Evolutionary conservation across 2,329 filamentous ascomycete genomes (phyloP), one percentile per base, ranked within the genome.

Genomic region (Fusarium napiforme): DNA sequence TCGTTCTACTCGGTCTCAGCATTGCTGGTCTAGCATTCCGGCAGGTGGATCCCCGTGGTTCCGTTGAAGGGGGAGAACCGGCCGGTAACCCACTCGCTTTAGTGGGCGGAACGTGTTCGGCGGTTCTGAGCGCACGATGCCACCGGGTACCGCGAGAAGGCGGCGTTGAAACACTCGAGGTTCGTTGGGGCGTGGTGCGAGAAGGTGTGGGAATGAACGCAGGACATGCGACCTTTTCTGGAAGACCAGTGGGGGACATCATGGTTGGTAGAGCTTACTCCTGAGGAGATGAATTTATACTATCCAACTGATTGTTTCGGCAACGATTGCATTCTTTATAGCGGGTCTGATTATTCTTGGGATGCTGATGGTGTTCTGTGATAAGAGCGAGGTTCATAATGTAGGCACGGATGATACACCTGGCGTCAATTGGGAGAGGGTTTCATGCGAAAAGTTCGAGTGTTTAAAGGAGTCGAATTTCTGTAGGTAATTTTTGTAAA

Each of bases 61-160:
- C 75, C 28, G 81, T 78, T 19, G 75, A 81, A 11, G 79, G 81
- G 62, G 83, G 82, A 46, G 73, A 76, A 15, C 79, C 79, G 23
- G 76, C 80, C 21, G 85, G 85, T 4, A 89, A 88, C 79, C 87
- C 87, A 28, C 83, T 89, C 30, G 82, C 82, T 4, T 73, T 89
- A 40, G 78, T 77, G 28, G 86, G 83, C 36, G 87, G 87, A 16
- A 81, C 82, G 46, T 88, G 87, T 79, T 87, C 85, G 67, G 87
- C 86, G 14, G 86, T 87, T n/a, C 76, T 89, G 69, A 85, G 83
- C 76, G 83, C 87, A 30, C 79, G 84, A 56, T 88, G 86, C 77
- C 86, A 88, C 63, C 79, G 83, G 9, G 71, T 76, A 36, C 73
- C 77, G 23, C 76, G 75, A 14, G 79, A 78, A 43, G 77, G 76